A percentile compares a stretch with the other conserved stretches of the same genome.
Evolutionary conservation across 2,329 filamentous ascomycete genomes (phyloP).

Genomic region (Epichloe hybrida): DNA sequence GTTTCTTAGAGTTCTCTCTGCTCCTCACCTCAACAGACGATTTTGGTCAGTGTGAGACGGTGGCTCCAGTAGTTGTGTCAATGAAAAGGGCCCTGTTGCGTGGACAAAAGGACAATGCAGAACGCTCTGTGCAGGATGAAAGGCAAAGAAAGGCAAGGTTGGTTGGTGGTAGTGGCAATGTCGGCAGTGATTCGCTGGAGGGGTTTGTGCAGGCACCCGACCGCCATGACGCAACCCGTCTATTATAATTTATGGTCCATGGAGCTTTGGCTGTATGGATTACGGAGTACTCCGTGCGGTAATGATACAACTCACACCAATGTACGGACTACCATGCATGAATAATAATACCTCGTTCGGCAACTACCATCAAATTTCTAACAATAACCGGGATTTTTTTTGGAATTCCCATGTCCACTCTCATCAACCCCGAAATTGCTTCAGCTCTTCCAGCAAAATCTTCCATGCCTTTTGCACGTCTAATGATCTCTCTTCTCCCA

Average conservation of each 20-base stretch:
- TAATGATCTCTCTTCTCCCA: slow-evolving; percentile 27
- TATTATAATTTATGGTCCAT: no score
- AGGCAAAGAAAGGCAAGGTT: neutral
- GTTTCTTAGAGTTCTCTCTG: neutral
- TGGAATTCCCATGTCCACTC: neutral
- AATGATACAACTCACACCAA: no score
- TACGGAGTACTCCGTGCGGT: no score
- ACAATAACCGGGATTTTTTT: neutral
- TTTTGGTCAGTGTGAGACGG: neutral
- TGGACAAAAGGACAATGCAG: neutral
- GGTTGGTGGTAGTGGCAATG: no score
- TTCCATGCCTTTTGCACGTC: slow-evolving; percentile 32
- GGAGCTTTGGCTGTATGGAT: no score
- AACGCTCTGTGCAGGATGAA: neutral
- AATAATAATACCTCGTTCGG: no score
- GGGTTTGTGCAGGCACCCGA: slow-evolving; percentile 15
- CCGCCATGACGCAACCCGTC: slow-evolving; percentile 19
- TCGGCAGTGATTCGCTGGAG: neutral
- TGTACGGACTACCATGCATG: no score
- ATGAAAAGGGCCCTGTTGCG: neutral
- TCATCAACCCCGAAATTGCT: neutral
- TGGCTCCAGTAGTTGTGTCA: neutral
- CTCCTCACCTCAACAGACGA: neutral
- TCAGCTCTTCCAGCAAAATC: slow-evolving; percentile 20
- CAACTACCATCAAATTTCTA: neutral